Conservation (phyloP, 106 monocot species). For the Apostasia shenzhenica region DNA sequence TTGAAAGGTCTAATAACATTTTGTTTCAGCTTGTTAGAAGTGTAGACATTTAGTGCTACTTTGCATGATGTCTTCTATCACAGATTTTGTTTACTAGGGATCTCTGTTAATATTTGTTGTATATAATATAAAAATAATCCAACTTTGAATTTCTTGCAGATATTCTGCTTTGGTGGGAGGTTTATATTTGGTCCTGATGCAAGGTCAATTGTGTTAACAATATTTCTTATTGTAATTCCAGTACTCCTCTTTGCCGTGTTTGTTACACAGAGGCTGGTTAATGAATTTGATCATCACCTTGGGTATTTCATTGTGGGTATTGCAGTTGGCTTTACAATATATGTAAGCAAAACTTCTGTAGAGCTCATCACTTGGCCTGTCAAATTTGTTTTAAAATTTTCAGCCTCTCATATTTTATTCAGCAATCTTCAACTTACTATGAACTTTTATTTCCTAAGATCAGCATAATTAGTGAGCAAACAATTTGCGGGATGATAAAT, state of each 20-base stretch:
- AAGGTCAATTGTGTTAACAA: constrained; percentile 40
- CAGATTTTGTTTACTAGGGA: too few species aligned
- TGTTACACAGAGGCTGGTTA: constrained; percentile 32
- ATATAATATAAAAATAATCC: too few species aligned
- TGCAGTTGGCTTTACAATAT: constrained; percentile 25
- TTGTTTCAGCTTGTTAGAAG: too few species aligned
- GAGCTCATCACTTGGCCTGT: background rate
- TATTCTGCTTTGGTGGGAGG: constrained; percentile 46
- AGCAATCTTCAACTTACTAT: background rate
- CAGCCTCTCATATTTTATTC: background rate
- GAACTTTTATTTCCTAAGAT: too few species aligned
- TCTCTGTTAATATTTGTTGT: too few species aligned
- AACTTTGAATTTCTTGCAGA: constrained; percentile 23
- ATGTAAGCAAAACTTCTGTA: constrained; percentile 27
- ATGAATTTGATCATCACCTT: constrained; percentile 28
- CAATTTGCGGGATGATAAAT: too few species aligned
- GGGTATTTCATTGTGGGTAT: constrained; percentile 24
- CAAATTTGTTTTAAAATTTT: background rate
- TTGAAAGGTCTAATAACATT: too few species aligned
- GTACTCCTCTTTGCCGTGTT: constrained; percentile 39
- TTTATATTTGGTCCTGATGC: constrained; percentile 66
- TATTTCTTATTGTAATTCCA: constrained; percentile 40
- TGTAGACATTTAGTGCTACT: too few species aligned
- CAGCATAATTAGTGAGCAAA: too few species aligned
- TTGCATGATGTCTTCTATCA: too few species aligned